These are phyloP conservation scores for Gastrolobium bilobum DNA, from an alignment of 306 rosid genomes.

Conservation along the genomic window DNA sequence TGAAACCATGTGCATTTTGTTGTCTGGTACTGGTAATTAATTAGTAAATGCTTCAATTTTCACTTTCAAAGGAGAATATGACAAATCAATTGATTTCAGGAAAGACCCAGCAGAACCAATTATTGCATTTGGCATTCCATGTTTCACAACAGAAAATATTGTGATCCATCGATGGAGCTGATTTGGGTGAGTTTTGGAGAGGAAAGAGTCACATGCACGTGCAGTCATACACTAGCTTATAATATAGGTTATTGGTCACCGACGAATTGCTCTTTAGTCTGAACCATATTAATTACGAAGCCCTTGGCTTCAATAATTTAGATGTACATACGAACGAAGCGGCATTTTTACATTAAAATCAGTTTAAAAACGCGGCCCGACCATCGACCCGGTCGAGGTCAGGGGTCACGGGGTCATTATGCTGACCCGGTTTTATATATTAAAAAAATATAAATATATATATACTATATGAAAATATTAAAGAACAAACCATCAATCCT, in stretches of 20 bases:
- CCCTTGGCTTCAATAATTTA: neutral
- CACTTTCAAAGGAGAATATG: neutral
- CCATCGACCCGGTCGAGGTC: no score
- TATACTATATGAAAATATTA: no score
- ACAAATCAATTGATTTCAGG: slow-evolving; percentile 15
- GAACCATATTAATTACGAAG: slow-evolving; percentile 7
- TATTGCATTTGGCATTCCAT: slow-evolving; percentile 1
- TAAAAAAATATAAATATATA: no score
- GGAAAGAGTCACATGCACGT: slow-evolving; percentile 38
- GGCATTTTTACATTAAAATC: no score
- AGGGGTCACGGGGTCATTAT: no score
- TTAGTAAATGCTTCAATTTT: neutral
- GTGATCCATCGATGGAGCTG: neutral
- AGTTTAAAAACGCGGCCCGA: no score
- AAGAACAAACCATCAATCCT: no score
- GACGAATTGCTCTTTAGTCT: slow-evolving; percentile 36
- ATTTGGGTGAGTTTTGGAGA: neutral
- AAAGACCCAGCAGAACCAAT: slow-evolving; percentile 28
- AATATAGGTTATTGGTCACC: slow-evolving; percentile 18
- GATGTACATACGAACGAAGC: slow-evolving; percentile 1
- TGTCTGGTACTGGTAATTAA: neutral
- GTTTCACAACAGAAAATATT: slow-evolving; percentile 14
- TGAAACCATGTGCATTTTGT: neutral
- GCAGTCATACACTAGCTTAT: neutral
- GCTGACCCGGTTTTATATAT: no score